Base-by-base conservation (phyloP, 2,329 filamentous ascomycete genomes). In the Fusarium avenaceum region DNA sequence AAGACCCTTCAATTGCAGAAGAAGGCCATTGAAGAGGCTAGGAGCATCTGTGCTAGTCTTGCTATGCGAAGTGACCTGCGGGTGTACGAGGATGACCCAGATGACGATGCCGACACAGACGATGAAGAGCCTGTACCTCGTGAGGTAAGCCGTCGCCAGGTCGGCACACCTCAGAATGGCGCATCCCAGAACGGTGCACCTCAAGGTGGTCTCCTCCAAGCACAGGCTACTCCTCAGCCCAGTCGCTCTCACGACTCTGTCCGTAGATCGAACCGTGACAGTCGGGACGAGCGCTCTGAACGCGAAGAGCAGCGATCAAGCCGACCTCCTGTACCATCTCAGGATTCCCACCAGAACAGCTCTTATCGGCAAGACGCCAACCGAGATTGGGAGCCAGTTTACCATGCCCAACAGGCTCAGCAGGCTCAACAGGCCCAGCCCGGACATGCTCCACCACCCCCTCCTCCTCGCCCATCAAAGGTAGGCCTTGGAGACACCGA, bases 61-160 rank as follows among this genome's bases (percentile, higher is more conserved):
- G 84, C 84, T 9, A 85, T 86, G 84, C 78, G 84, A 39, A 85
- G 84, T 66, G 84, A 86, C 62, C 68, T 86, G 19, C 77, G 84
- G 7, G 76, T 74, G 1, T 79, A 77, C 38, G 77, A 79, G 1
- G 79, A 81, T 38, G 79, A 81, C 15, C 68, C 72, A 2, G 76
- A 78, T 0, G 77, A 78, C 0, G 77, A 77, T 2, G 65, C 57
- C 3, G 67, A 57, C 1, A 75, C 73, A 4, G 78, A 80, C 14
- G 76, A 78, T 1, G 79, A 79, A 7, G 74, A 70, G 4, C 65
- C 67, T n/a, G 7, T 51, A 2, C 62, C 56, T 4, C 55, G 57
- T 11, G 63, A 58, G 24, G 52, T 65, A 10, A 63, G 47, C 3
- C 63, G 61, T 24, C 73, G 70, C 6, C 67, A 71, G 47, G 62